phyloP scores from a whole-genome alignment of 1,139 yeast species.

The Debaryomyces sp. region DNA sequence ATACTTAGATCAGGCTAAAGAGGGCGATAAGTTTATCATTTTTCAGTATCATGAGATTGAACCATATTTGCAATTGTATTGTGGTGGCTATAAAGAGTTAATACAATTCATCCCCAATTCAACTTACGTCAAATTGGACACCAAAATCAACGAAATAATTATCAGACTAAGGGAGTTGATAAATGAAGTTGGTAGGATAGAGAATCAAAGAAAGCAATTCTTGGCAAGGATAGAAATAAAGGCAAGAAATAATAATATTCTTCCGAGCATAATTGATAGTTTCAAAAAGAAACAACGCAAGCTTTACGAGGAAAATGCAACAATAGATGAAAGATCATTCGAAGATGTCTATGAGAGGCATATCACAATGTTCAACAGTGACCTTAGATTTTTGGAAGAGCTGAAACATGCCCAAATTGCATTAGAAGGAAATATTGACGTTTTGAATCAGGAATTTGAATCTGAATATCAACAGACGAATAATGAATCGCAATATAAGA shows the following conservation, averaged over 20 bases:
- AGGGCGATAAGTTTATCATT: slow-evolving; percentile 59
- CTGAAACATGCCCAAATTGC: slow-evolving; percentile 44
- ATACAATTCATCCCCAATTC: slow-evolving; percentile 55
- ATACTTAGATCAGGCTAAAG: slow-evolving; percentile 60
- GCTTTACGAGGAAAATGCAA: slow-evolving; percentile 20
- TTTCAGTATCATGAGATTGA: slow-evolving; percentile 47
- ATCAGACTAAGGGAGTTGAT: slow-evolving; percentile 44
- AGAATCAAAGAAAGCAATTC: slow-evolving; percentile 39
- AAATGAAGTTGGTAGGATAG: slow-evolving; percentile 28
- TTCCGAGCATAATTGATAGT: slow-evolving; percentile 55
- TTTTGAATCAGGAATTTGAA: slow-evolving; percentile 40
- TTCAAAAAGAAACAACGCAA: slow-evolving; percentile 24
- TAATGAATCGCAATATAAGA: slow-evolving; percentile 30
- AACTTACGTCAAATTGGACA: slow-evolving; percentile 40
- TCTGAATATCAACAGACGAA: slow-evolving; percentile 18
- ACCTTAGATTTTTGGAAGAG: slow-evolving; percentile 37
- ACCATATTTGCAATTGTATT: slow-evolving; percentile 45
- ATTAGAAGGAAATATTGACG: slow-evolving; percentile 47
- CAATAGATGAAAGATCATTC: slow-evolving; percentile 29
- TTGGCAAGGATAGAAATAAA: slow-evolving; percentile 47
- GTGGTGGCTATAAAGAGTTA: slow-evolving; percentile 45
- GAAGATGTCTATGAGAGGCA: slow-evolving; percentile 41
- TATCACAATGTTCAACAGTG: slow-evolving; percentile 42
- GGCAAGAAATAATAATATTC: slow-evolving; percentile 48
- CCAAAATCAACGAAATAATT: slow-evolving; percentile 37